phyloP scores from a whole-genome alignment of 768 basidiomycete genomes.

The Trametes punicea region DNA sequence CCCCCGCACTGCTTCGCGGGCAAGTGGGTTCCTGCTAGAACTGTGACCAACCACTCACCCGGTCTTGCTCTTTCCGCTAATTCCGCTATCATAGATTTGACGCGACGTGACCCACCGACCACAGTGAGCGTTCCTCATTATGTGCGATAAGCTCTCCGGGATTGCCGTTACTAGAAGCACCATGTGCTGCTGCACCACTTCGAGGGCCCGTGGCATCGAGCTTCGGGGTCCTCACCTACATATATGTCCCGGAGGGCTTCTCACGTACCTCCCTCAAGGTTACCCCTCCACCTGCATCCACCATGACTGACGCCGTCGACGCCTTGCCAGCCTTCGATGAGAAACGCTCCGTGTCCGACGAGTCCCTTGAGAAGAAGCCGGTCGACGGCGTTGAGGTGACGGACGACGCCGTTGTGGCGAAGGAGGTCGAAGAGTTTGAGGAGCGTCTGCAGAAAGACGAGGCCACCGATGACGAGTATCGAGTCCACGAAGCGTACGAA shows the following conservation, averaged over 20 bases:
- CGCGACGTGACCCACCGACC: background rate
- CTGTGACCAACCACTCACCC: background rate
- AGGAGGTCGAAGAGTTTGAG: conserved; percentile 31
- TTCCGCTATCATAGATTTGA: conserved; percentile 8
- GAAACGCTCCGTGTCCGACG: conserved; percentile 22
- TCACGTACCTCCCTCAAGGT: conserved; percentile 2
- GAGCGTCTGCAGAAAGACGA: conserved; percentile 32
- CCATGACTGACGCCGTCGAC: conserved; percentile 17
- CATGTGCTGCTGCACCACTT: conserved; percentile 16
- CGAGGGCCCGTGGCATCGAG: background rate
- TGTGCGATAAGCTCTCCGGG: conserved; percentile 8
- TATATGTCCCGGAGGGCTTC: too few species aligned
- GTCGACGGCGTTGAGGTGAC: conserved; percentile 17
- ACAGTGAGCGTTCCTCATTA: background rate
- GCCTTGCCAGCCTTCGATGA: conserved; percentile 20
- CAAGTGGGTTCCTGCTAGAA: conserved; percentile 3
- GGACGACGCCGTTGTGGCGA: conserved; percentile 27
- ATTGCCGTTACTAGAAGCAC: background rate
- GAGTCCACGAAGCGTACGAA: conserved; percentile 36
- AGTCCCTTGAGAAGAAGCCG: conserved; percentile 24
- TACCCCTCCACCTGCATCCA: conserved; percentile 5
- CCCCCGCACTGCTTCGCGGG: background rate
- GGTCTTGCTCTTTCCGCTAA: background rate
- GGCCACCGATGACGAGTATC: conserved; percentile 35
- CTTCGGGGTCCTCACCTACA: background rate